Evolutionary conservation across 805 yeast genomes (phyloP).

Genomic region (Lachancea cidri): DNA sequence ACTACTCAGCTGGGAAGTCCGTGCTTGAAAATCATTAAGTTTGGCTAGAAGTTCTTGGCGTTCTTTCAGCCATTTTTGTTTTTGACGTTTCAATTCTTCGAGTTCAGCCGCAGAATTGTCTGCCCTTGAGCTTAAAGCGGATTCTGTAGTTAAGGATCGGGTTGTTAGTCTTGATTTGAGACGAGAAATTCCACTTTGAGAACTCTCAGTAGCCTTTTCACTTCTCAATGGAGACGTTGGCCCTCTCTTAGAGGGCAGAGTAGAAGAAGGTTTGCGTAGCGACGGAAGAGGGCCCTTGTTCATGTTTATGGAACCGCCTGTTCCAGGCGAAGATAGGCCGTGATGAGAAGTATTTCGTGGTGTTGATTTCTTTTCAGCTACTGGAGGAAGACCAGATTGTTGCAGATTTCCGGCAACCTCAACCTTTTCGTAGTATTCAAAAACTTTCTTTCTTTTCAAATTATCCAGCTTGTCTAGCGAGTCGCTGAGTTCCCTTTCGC

Average conservation of each 20-base stretch:
- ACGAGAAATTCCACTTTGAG: constrained; percentile 26
- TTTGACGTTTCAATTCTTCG: constrained; percentile 46
- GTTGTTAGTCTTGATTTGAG: constrained; percentile 38
- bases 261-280: constrained; percentile 20
- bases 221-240: constrained; percentile 66
- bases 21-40: constrained; percentile 29
- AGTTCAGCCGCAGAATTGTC: constrained; percentile 6
- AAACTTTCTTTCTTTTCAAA: constrained; percentile 63
- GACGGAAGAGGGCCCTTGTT: constrained; percentile 6
- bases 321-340: neutral
- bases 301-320: neutral
- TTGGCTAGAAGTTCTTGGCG: constrained; percentile 28
- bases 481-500: constrained; percentile 54
- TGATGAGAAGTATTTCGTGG: neutral
- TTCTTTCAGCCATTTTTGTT: constrained; percentile 33
- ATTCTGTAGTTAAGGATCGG: constrained; percentile 17
- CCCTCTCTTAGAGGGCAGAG: constrained; percentile 60
- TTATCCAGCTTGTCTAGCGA: constrained; percentile 71
- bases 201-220: constrained; percentile 2
- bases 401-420: constrained; percentile 2
- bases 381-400: neutral
- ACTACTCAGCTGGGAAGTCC: constrained; percentile 43
- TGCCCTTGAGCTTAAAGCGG: constrained; percentile 1
- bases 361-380: neutral
- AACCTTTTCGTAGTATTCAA: constrained; percentile 44